These are phyloP conservation scores for Rhizophagus prolifer DNA, from an alignment of 192 early-diverging fungal genomes.

Conservation along the genomic window DNA sequence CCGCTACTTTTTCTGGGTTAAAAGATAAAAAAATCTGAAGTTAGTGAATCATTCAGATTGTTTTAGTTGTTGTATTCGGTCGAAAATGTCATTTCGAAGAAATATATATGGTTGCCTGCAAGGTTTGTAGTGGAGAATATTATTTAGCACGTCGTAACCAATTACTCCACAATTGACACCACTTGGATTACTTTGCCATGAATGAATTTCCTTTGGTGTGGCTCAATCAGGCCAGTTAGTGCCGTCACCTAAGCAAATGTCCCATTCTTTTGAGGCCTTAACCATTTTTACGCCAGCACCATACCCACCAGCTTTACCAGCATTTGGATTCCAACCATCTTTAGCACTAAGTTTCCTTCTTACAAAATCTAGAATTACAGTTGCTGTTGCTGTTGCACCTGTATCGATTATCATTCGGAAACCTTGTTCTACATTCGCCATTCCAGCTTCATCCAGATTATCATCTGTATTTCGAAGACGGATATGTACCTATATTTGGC, in stretches of 20 bases:
- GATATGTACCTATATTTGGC: too few species aligned
- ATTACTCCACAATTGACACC: slow-evolving; percentile 1
- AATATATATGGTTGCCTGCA: slow-evolving; percentile 15
- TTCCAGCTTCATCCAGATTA: slow-evolving; percentile 14
- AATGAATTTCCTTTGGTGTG: slow-evolving; percentile 8
- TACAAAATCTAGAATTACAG: slow-evolving; percentile 14
- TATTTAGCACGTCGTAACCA: slow-evolving; percentile 14
- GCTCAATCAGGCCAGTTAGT: slow-evolving; percentile 16
- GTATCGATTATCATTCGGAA: slow-evolving; percentile 23
- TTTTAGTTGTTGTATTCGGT: neutral
- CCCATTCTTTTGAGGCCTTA: slow-evolving; percentile 16
- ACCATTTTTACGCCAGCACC: neutral
- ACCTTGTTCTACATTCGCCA: slow-evolving; percentile 10
- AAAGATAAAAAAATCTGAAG: neutral
- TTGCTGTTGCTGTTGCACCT: neutral
- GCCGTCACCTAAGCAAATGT: slow-evolving; percentile 7
- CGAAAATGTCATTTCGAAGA: slow-evolving; percentile 19
- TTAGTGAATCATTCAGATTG: neutral
- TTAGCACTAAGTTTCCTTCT: slow-evolving; percentile 3
- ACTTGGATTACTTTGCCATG: neutral
- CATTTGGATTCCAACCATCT: neutral
- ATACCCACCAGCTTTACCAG: slow-evolving; percentile 10
- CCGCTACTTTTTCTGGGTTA: neutral
- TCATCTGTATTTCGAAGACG: neutral
- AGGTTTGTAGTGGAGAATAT: slow-evolving; percentile 13